Percentiles rank a stretch among this genome's conserved stretches.
Evolutionary conservation across 257 asterid genomes (phyloP).

Genomic region (Salvia hispanica): DNA sequence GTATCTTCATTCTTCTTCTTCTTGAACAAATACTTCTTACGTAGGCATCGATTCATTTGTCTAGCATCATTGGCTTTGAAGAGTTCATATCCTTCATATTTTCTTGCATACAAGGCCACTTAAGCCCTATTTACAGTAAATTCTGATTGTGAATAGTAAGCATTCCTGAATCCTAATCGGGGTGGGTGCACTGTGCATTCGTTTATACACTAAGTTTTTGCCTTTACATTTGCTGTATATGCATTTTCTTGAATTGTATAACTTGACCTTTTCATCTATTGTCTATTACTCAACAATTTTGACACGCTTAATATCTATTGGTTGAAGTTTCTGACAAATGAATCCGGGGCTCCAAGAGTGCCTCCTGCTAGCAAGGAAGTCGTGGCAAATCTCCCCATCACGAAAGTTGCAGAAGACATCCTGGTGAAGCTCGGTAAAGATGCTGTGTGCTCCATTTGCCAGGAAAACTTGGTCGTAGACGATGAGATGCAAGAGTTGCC

Average conservation of each 20-base stretch:
- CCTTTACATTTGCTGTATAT: background rate
- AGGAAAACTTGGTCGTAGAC: slow-evolving; percentile 64
- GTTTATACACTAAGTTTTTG: too few relatives aligned
- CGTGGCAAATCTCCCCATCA: slow-evolving; percentile 91
- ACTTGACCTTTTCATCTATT: too few relatives aligned
- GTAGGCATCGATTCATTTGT: background rate
- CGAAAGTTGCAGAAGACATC: slow-evolving; percentile 56
- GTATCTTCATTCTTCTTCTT: slow-evolving; percentile 41
- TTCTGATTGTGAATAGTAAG: too few relatives aligned
- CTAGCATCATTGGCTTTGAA: background rate
- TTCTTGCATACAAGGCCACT: background rate
- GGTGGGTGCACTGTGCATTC: too few relatives aligned
- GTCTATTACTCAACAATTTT: slow-evolving; percentile 4
- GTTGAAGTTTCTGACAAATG: slow-evolving; percentile 56
- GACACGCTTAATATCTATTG: slow-evolving; percentile 22
- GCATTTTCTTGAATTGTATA: background rate
- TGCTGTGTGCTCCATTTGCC: slow-evolving; percentile 89
- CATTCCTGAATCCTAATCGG: too few relatives aligned
- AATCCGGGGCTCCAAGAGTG: slow-evolving; percentile 69
- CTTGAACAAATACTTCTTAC: background rate
- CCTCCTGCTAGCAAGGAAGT: slow-evolving; percentile 98
- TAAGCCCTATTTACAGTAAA: background rate
- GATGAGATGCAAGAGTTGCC: slow-evolving; percentile 95
- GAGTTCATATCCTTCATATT: background rate
- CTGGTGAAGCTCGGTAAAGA: slow-evolving; percentile 70